A percentile compares a stretch with the other conserved stretches of the same genome.
Evolutionary conservation across 129 eudicot genomes (phyloP).

Genomic region (Pseudognaphalium luteoalbum): DNA sequence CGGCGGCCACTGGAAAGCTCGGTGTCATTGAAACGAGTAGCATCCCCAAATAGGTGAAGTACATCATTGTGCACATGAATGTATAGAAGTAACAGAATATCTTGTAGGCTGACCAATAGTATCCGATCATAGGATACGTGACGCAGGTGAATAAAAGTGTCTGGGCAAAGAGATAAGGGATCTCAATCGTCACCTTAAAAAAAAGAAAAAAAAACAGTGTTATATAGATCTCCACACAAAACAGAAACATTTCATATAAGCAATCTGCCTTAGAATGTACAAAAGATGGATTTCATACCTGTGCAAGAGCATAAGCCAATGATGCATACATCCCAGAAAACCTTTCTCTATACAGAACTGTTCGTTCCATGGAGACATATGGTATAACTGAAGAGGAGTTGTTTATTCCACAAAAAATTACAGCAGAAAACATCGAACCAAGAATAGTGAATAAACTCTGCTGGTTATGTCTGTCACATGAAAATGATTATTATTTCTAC

Average conservation of each 20-base stretch:
- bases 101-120: conserved; percentile 55
- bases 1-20: conserved; percentile 56
- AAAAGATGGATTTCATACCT: background rate
- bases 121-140: conserved; percentile 71
- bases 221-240: background rate
- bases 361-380: conserved; percentile 14
- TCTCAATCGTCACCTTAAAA: conserved; percentile 56
- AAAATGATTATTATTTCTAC: background rate
- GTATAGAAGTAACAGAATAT: conserved; percentile 58
- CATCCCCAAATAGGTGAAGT: conserved; percentile 70
- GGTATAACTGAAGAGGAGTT: conserved; percentile 10
- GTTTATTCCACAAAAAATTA: conserved; percentile 14
- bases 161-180: conserved; percentile 54
- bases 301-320: conserved; percentile 12
- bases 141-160: conserved; percentile 46
- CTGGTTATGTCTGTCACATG: conserved; percentile 1
- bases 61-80: conserved; percentile 55
- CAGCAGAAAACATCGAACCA: conserved; percentile 13
- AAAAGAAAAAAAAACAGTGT: background rate
- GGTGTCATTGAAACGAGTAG: conserved; percentile 62
- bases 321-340: conserved; percentile 21
- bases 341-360: conserved; percentile 15
- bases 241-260: background rate
- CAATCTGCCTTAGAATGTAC: background rate
- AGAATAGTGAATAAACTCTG: conserved; percentile 20